Percentiles rank a stretch among this genome's conserved stretches.
These are phyloP conservation scores for Tolypocladium paradoxum DNA, from an alignment of 2,329 filamentous ascomycete species.

Conservation along the genomic window DNA sequence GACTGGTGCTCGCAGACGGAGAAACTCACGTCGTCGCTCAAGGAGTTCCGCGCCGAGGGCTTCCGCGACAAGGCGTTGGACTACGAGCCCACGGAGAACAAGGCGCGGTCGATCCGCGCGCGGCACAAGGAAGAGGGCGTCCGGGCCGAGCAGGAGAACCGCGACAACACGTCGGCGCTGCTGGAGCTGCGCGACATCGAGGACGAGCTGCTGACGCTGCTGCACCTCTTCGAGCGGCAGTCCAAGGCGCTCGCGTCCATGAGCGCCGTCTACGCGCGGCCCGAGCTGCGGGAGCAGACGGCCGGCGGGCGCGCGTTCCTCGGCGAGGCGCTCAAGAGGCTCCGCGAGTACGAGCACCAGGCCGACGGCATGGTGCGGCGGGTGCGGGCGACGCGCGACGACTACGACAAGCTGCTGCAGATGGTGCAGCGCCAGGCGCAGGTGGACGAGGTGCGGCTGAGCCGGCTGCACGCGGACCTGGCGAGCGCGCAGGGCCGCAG, in stretches of 20 bases:
- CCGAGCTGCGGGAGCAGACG: conserved; percentile 29
- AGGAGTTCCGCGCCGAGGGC: conserved; percentile 48
- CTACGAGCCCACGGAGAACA: conserved; percentile 28
- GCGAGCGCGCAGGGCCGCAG: conserved; percentile 51
- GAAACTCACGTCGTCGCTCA: conserved; percentile 50
- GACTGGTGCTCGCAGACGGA: conserved; percentile 36
- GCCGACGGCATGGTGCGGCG: conserved; percentile 46
- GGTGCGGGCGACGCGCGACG: conserved; percentile 46
- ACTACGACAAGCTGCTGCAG: conserved; percentile 55
- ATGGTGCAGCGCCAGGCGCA: conserved; percentile 58
- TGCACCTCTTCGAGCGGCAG: conserved; percentile 48
- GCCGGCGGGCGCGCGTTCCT: conserved; percentile 40
- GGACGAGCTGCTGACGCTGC: conserved; percentile 48
- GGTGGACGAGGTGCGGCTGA: conserved; percentile 54
- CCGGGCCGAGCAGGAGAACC: conserved; percentile 44
- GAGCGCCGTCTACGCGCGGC: conserved; percentile 30
- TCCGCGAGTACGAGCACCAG: conserved; percentile 44
- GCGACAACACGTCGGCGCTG: conserved; percentile 51
- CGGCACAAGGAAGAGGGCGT: conserved; percentile 28
- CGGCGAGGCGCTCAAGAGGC: conserved; percentile 36
- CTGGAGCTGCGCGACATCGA: conserved; percentile 54
- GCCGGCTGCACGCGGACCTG: conserved; percentile 50
- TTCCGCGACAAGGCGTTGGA: conserved; percentile 35
- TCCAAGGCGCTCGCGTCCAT: conserved; percentile 36
- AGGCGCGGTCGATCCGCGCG: conserved; percentile 26